Base-by-base conservation (phyloP, 306 rosid genomes). In the Albizia julibrissin region DNA sequence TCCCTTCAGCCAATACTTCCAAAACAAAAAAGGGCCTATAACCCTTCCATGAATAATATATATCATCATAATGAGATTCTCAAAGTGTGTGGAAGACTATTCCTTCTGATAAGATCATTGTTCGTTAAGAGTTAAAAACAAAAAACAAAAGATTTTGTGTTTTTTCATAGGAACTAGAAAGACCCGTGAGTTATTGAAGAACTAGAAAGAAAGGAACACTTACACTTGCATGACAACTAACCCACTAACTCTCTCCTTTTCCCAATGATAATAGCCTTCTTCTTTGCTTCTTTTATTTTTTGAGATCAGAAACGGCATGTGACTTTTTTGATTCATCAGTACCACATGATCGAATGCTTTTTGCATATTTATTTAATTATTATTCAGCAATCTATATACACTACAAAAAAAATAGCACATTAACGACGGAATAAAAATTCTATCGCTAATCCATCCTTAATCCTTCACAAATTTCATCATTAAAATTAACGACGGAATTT, bases 271-370 rank as follows among this genome's bases (percentile, higher is more conserved):
- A 24, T 22, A 16, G 33, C 75, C 21, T 39, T 43, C n/a, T 61
- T 47, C 24, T 69, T 69, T 34, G 40, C 18, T 80, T 84, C 75
- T 73, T 42, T 46, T 68, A 72, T 29, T 82, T 84, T 84, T 77
- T 43, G 52, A 54, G 24, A 54, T 54, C 37, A 81, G 87, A 84
- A 61, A 78, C 79, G 10, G 3, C 74, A 16, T 21, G 27, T 71
- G 31, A 79, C 86, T 69, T 69, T 37, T 58, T 74, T 79, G 82
- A 78, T 81, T 65, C 75, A 77, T 86, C 64, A 73, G 84, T 70
- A 27, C 73, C n/a, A n/a, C 62, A 81, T 22, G 65, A 58, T 58
- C 65, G 65, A 22, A 14, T n/a, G 1, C 65, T 22, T 58, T 58
- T 1, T 58, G 31, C 65, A 58, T 29, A 3, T 58, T 58, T 9